Base-by-base conservation (phyloP, 2,329 filamentous ascomycete species). In the Diaporthe helianthi region DNA sequence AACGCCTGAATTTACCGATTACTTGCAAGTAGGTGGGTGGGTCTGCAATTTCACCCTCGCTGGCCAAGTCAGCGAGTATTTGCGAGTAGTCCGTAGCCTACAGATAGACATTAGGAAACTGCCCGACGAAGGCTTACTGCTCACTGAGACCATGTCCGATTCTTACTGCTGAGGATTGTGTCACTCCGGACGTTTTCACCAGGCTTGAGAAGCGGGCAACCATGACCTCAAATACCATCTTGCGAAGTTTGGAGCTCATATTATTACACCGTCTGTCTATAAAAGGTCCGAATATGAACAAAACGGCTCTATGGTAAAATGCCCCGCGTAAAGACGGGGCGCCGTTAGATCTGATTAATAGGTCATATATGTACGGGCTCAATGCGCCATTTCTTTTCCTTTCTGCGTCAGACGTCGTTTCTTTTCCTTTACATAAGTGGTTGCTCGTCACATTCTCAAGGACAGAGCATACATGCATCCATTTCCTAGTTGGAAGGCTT, bases 401-500 rank as follows among this genome's bases (percentile, higher is more conserved):
- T 4, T 24, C 47, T 65, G 46, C 46, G 33, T 67, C 22, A 38
- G 52, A 54, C 41, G 31, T 58, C 29, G 12, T 55, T 29, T 36
- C 44, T 65, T 51, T 38, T 52, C 7, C 47, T 53, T n/a, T 17
- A 8, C 33, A 49, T 36, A 24, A 13, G 60, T 41, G 15, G n/a
- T 60, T 12, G 24, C 58, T 58, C 33, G 44, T n/a, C n/a, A 33
- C 47, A n/a, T 4, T n/a, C 17, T 44, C 6, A 19, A 15, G 36
- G 36, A 44, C 3, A 44, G 5, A 44, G 17, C 41, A 44, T 17
- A 17, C 22, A 47, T 4, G 9, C 44, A 22, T 12, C 44, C 44
- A 47, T 4, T 10, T 10, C 33, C 17, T 77, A 82, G 74, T 82
- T 78, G 64, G 75, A 75, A 4, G 95, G 93, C 86, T 98, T 98